phyloP scores from a whole-genome alignment of 1,139 yeast species.

The Wickerhamiella infanticola region DNA sequence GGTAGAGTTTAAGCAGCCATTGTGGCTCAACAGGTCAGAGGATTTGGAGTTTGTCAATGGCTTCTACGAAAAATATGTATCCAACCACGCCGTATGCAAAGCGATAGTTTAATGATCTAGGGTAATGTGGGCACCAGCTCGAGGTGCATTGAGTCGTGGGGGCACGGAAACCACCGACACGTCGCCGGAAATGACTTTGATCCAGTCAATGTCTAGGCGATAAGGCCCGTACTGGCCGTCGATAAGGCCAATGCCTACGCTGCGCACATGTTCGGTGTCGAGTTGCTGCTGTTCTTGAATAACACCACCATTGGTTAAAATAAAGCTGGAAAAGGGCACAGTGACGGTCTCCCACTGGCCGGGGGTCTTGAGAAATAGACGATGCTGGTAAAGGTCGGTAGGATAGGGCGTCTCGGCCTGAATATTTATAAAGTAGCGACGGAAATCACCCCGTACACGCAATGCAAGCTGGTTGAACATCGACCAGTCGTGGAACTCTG shows the following conservation, averaged over 20 bases:
- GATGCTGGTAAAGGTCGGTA: constrained; percentile 70
- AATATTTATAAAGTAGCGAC: constrained; percentile 64
- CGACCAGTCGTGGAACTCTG: constrained; percentile 45
- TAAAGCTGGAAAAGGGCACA: constrained; percentile 63
- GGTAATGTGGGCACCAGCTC: neutral
- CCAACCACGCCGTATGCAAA: constrained; percentile 1
- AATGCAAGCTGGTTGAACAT: constrained; percentile 42
- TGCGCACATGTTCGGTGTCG: constrained; percentile 50
- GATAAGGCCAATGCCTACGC: constrained; percentile 65
- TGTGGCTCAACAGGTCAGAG: constrained; percentile 7
- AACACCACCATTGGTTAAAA: constrained; percentile 69
- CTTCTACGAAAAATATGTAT: constrained; percentile 11
- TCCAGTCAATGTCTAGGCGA: constrained; percentile 53
- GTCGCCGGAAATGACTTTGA: constrained; percentile 33
- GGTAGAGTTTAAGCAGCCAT: constrained; percentile 3
- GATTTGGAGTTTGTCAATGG: constrained; percentile 8
- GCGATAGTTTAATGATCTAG: neutral
- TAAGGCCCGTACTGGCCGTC: constrained; percentile 73
- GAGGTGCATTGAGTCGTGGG: neutral
- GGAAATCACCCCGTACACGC: constrained; percentile 57
- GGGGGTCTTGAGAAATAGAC: constrained; percentile 56
- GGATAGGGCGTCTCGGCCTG: constrained; percentile 69
- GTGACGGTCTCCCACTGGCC: constrained; percentile 78
- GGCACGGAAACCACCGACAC: constrained; percentile 2
- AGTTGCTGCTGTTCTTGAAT: constrained; percentile 55